Percentiles rank a stretch among this genome's conserved stretches.
These are phyloP conservation scores for Brassica balearica DNA, from an alignment of 441 rosid genomes.

Conservation along the genomic window DNA sequence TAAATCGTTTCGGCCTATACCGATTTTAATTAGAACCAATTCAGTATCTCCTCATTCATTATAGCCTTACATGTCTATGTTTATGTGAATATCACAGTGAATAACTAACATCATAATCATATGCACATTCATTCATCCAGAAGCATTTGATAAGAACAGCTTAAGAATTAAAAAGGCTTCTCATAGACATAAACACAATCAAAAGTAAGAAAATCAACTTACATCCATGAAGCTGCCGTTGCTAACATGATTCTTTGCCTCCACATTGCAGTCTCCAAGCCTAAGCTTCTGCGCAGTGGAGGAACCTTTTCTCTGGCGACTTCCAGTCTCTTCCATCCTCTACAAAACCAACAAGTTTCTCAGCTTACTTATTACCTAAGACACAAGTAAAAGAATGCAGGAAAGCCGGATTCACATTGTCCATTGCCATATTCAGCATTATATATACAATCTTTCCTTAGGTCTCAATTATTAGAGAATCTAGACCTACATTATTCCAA, in stretches of 20 bases:
- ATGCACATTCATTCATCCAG: neutral
- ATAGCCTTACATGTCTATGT: neutral
- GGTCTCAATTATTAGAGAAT: slow-evolving; percentile 39
- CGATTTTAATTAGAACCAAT: too few species aligned
- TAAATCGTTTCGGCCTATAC: too few species aligned
- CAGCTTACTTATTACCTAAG: slow-evolving; percentile 24
- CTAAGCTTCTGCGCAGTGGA: slow-evolving; percentile 69
- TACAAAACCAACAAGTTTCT: slow-evolving; percentile 43
- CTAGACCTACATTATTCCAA: slow-evolving; percentile 38
- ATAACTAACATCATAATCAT: slow-evolving; percentile 2
- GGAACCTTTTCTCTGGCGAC: slow-evolving; percentile 74
- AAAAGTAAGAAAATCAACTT: slow-evolving; percentile 33
- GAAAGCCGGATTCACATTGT: neutral
- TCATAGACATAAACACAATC: neutral
- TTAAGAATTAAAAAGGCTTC: neutral
- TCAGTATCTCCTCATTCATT: neutral
- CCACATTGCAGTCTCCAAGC: slow-evolving; percentile 60
- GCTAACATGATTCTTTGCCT: slow-evolving; percentile 69
- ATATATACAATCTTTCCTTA: slow-evolving; percentile 15
- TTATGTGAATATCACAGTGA: neutral
- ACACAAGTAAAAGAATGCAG: neutral
- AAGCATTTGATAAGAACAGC: slow-evolving; percentile 5
- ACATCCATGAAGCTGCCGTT: slow-evolving; percentile 95
- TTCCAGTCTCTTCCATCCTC: slow-evolving; percentile 87
- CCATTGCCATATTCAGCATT: slow-evolving; percentile 12